These are phyloP conservation scores for Auriscalpium vulgare DNA, from an alignment of 768 basidiomycete genomes.

Conservation along the genomic window DNA sequence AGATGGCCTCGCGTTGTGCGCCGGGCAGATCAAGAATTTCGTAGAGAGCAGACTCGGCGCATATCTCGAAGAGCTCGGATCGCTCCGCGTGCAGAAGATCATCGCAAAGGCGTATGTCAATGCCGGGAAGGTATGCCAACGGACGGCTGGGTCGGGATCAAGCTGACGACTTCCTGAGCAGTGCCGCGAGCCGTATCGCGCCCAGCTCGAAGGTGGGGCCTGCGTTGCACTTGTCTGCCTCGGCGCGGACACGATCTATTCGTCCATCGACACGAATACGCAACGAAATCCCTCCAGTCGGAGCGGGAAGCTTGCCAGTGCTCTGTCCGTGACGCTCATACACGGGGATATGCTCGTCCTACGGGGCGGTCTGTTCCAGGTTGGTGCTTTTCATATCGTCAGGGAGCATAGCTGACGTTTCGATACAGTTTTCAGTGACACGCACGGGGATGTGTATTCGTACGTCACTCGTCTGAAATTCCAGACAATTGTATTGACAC, in stretches of 20 bases:
- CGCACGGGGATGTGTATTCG: no score
- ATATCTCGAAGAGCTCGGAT: constrained; percentile 1
- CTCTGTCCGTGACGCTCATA: constrained; percentile 13
- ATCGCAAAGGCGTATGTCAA: constrained; percentile 9
- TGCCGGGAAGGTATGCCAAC: constrained; percentile 9
- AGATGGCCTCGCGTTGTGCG: constrained; percentile 2
- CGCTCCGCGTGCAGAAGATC: background rate
- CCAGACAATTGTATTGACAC: no score
- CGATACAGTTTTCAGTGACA: no score
- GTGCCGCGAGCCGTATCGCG: constrained; percentile 5
- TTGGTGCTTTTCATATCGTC: no score
- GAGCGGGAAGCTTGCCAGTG: background rate
- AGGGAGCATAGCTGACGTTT: no score
- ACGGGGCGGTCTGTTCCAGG: background rate
- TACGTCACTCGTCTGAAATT: no score
- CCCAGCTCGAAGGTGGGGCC: background rate
- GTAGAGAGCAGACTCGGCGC: constrained; percentile 1
- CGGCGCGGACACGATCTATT: constrained; percentile 9
- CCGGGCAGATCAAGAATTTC: background rate
- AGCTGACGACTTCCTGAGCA: background rate
- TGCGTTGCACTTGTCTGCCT: constrained; percentile 6
- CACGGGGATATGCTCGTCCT: constrained; percentile 12
- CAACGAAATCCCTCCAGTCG: background rate
- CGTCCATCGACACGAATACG: background rate
- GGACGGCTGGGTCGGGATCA: background rate